Base-by-base conservation (phyloP, 1,139 yeast genomes). In the Blastobotrys illinoisensis region DNA sequence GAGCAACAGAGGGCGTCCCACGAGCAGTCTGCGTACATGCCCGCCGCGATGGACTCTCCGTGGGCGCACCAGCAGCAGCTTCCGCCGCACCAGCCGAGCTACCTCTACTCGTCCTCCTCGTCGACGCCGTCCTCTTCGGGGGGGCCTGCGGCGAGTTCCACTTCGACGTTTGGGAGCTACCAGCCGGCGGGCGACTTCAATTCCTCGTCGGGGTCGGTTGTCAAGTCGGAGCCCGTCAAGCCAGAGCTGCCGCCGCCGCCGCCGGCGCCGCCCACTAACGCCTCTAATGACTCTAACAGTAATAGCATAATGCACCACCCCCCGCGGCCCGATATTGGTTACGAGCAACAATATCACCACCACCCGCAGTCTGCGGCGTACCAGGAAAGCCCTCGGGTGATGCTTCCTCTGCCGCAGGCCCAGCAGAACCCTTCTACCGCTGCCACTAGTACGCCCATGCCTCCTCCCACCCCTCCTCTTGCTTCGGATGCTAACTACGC, bases 41-140 rank as follows among this genome's bases (percentile, higher is more conserved):
- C 32, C 11, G 13, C 32, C 11, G 13, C 13, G 11, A 3, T 11
- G 9, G 32, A 26, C 13, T 26, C 32, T 26, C 13, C 32, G 13
- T 58, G 56, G 19, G 56, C 55, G 20, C 54, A 46, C 14, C 53
- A 48, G 28, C 52, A 52, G 48, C 51, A 7, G 23, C 6, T 26
- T 5, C 32, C 32, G 32, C 32, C 32, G 32, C 32, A 26, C 11
- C 32, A 26, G 32, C 40, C 36, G 13, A 19, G 49, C 40, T 47
- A 16, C 21, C 49, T 19, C 21, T 20, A 44, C 13, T 32, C 49
- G 9, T 47, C 49, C 3, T 18, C 45, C 6, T 16, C 44, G 5
- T 32, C 44, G 2, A 24, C 44, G 5, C 14, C 49, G 20, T 19
- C 14, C 13, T 40, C 47, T 46, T n/a, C 50, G 3, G 32, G 32